Evolutionary conservation across 495 filamentous ascomycete species (phyloP).

Genomic region (Xylaria nigripes): DNA sequence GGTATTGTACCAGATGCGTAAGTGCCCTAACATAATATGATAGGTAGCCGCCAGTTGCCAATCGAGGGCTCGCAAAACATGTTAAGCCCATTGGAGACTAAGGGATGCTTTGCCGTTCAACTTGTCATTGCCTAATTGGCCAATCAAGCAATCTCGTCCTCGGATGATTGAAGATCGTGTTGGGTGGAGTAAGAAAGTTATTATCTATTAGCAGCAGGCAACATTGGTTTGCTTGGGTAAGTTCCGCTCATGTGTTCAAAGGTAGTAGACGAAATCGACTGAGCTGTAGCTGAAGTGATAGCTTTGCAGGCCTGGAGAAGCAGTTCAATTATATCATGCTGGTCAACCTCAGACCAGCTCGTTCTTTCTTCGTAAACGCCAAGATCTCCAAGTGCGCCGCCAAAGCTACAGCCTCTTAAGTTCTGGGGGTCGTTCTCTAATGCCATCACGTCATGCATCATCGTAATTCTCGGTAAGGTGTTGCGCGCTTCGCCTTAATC

Average conservation of each 20-base stretch:
- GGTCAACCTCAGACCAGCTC: not conserved
- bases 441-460: conserved; percentile 6
- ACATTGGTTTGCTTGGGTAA: too few species aligned
- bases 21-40: too few species aligned
- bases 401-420: not conserved
- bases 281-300: not conserved
- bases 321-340: not conserved
- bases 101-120: too few species aligned
- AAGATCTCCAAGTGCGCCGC: conserved; percentile 1
- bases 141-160: too few species aligned
- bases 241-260: not conserved
- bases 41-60: too few species aligned
- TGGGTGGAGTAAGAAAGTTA: too few species aligned
- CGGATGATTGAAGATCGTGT: too few species aligned
- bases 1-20: too few species aligned
- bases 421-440: not conserved
- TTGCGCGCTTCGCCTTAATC: conserved; percentile 3
- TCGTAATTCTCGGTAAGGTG: conserved; percentile 1
- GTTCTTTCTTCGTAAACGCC: not conserved
- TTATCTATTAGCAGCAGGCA: too few species aligned
- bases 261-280: not conserved
- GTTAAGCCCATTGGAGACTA: too few species aligned
- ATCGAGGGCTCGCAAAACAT: too few species aligned
- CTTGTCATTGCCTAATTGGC: too few species aligned
- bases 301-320: not conserved